A percentile compares a stretch with the other conserved stretches of the same genome.
phyloP scores from a whole-genome alignment of 306 rosid genomes.

The Hylodesmum podocarpum region DNA sequence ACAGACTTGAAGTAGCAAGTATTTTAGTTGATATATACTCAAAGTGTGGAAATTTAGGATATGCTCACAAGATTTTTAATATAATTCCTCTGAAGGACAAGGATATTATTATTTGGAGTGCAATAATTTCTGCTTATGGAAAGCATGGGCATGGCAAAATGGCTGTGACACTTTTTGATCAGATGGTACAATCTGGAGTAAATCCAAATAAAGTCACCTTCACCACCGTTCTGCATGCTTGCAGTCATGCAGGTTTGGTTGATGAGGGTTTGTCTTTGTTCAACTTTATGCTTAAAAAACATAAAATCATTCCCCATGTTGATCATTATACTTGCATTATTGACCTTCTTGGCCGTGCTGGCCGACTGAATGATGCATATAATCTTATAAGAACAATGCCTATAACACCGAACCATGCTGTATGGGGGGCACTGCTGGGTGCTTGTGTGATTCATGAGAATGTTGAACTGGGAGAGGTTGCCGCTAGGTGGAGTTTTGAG shows the following conservation, averaged over 20 bases:
- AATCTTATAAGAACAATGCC: conserved; percentile 63
- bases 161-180: conserved; percentile 72
- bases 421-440: conserved; percentile 93
- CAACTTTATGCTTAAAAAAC: conserved; percentile 54
- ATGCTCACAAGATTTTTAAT: conserved; percentile 60
- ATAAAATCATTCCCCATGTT: conserved; percentile 42
- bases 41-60: conserved; percentile 66
- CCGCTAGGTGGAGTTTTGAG: conserved; percentile 65
- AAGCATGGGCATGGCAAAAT: conserved; percentile 71
- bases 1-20: conserved; percentile 62
- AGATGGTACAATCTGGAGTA: conserved; percentile 76
- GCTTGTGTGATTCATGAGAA: conserved; percentile 85
- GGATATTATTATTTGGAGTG: conserved; percentile 79
- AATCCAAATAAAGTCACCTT: conserved; percentile 75
- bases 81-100: conserved; percentile 47
- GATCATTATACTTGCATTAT: conserved; percentile 84
- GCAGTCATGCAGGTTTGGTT: conserved; percentile 89
- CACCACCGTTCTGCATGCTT: conserved; percentile 80
- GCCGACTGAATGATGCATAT: conserved; percentile 71
- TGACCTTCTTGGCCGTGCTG: conserved; percentile 92
- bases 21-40: conserved; percentile 73
- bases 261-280: conserved; percentile 76
- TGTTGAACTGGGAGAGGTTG: conserved; percentile 77
- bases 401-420: conserved; percentile 51
- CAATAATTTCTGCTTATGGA: conserved; percentile 71